Percentiles rank a stretch among this genome's conserved stretches.
phyloP scores from a whole-genome alignment of 2,329 filamentous ascomycete genomes.

The Pyricularia grisea region DNA sequence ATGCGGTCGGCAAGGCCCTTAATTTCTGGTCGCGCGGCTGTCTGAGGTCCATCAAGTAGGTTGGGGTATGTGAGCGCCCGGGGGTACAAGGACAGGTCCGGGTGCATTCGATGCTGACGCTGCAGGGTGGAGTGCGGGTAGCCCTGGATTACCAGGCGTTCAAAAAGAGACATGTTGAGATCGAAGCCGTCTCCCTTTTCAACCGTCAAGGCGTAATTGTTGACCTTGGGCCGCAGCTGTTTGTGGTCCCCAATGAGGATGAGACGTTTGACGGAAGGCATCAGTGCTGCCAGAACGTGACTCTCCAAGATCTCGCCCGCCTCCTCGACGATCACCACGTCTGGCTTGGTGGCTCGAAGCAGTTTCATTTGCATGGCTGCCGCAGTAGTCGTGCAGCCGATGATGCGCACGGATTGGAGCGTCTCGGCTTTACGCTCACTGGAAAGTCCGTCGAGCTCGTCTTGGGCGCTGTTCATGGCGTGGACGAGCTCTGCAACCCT shows the following conservation, averaged over 20 bases:
- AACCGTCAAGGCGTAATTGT: slow-evolving; percentile 48
- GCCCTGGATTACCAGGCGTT: slow-evolving; percentile 50
- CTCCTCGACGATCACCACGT: slow-evolving; percentile 60
- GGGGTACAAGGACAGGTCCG: slow-evolving; percentile 54
- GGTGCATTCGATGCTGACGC: slow-evolving; percentile 60
- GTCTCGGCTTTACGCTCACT: slow-evolving; percentile 29
- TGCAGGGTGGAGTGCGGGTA: slow-evolving; percentile 43
- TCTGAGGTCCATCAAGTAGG: slow-evolving; percentile 44
- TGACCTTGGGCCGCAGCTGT: slow-evolving; percentile 60
- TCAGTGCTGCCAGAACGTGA: slow-evolving; percentile 54
- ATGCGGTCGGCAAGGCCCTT: slow-evolving; percentile 51
- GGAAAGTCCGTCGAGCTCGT: slow-evolving; percentile 31
- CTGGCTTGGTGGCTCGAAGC: slow-evolving; percentile 43
- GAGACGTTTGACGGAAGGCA: slow-evolving; percentile 46
- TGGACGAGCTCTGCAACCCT: slow-evolving; percentile 26
- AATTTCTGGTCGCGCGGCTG: slow-evolving; percentile 32
- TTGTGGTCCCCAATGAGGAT: slow-evolving; percentile 67
- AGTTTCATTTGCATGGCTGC: slow-evolving; percentile 52
- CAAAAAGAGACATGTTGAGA: slow-evolving; percentile 60
- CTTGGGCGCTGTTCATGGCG: slow-evolving; percentile 31
- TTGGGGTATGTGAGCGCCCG: slow-evolving; percentile 51
- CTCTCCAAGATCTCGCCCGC: slow-evolving; percentile 65
- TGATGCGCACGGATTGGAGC: slow-evolving; percentile 47
- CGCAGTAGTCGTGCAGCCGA: slow-evolving; percentile 63
- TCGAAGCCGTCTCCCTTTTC: slow-evolving; percentile 58